Percentiles rank a stretch among this genome's conserved stretches.
Evolutionary conservation across 169 alveolate genomes (phyloP).

Genomic region (Cystoisospora suis): DNA sequence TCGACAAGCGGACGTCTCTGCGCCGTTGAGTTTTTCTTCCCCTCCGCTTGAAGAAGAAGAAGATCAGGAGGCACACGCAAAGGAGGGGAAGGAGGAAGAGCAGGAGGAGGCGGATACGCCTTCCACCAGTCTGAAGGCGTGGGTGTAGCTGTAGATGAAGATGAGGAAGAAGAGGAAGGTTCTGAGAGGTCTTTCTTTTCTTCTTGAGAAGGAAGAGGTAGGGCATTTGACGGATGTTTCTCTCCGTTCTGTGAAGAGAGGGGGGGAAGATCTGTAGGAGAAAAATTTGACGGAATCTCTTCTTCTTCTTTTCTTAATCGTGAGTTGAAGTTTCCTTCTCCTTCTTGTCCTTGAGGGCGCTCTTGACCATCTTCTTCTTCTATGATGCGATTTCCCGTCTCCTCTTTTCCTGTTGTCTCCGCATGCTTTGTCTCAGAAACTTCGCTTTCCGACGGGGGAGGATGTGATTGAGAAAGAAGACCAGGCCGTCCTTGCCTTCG

Average conservation of each 20-base stretch:
- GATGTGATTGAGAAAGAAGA: no score
- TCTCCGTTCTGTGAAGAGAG: neutral
- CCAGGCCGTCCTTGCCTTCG: no score
- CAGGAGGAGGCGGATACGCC: conserved; percentile 22
- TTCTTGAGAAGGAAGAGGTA: neutral
- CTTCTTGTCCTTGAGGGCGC: no score
- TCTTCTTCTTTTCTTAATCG: no score
- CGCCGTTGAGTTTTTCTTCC: neutral
- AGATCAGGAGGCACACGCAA: conserved; percentile 33
- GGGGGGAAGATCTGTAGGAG: no score
- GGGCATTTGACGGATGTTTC: neutral
- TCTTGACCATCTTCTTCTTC: no score
- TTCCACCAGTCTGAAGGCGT: conserved; percentile 9
- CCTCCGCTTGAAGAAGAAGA: neutral
- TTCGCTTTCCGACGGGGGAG: no score
- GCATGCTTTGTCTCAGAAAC: no score
- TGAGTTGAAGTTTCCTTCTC: no score
- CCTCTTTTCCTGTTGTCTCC: no score
- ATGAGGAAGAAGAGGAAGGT: neutral
- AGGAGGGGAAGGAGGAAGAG: conserved; percentile 21
- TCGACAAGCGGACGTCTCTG: neutral
- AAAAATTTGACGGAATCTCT: neutral
- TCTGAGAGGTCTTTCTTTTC: neutral
- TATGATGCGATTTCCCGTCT: no score
- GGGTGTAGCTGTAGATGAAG: neutral